Conservation (phyloP, 2,329 filamentous ascomycete species). For the Alternaria sp. region DNA sequence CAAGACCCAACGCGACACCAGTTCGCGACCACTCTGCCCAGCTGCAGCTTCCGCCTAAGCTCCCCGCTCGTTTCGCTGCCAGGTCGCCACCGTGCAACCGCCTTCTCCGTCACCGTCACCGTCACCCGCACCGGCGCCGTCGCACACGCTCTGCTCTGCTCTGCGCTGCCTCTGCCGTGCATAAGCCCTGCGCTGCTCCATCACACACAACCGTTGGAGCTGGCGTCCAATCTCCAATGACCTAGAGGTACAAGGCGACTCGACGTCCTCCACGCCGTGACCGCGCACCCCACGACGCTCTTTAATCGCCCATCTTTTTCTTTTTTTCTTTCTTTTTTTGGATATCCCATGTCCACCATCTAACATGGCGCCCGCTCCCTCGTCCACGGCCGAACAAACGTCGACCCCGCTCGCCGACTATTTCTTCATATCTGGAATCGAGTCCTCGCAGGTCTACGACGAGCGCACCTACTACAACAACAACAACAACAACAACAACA, state of each 20-base stretch:
- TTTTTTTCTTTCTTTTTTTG: constrained; percentile 27
- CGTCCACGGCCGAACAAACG: constrained; percentile 54
- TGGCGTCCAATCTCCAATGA: constrained; percentile 49
- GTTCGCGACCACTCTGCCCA: constrained; percentile 14
- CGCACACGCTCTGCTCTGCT: constrained; percentile 33
- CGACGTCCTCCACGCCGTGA: constrained; percentile 38
- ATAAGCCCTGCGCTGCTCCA: constrained; percentile 30
- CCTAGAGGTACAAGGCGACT: constrained; percentile 40
- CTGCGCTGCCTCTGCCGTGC: constrained; percentile 21
- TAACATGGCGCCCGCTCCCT: constrained; percentile 51
- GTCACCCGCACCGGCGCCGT: constrained; percentile 34
- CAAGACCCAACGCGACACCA: not conserved
- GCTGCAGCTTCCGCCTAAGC: constrained; percentile 31
- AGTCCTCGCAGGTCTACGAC: constrained; percentile 62
- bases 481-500: not conserved
- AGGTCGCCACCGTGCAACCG: constrained; percentile 36
- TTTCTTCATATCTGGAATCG: constrained; percentile 69
- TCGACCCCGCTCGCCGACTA: constrained; percentile 69
- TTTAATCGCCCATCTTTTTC: constrained; percentile 27
- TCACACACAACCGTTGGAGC: constrained; percentile 44
- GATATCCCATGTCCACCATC: constrained; percentile 41
- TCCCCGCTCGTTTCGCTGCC: constrained; percentile 23
- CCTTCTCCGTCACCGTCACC: constrained; percentile 37
- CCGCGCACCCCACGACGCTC: constrained; percentile 37
- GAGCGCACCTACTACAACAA: constrained; percentile 49